Evolutionary conservation across 208 protist species (phyloP), one percentile per base, ranked within the genome.

Genomic region (Herpetomonas tarakana): DNA sequence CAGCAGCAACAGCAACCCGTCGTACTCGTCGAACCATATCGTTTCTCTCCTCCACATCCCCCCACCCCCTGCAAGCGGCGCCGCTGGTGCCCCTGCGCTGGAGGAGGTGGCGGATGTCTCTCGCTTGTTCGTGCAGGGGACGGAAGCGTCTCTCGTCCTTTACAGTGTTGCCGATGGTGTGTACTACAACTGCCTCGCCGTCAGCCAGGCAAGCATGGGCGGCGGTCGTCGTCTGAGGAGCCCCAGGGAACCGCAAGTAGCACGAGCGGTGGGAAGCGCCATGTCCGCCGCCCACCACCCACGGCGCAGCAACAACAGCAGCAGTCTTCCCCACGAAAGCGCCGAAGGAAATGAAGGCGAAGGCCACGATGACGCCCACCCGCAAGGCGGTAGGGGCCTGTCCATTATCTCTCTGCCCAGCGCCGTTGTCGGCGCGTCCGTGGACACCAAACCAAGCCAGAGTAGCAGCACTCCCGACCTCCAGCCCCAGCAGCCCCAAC

Each of bases 31-130:
- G 7, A 26, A 16, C 0, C n/a, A 2, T 38, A 14, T 14, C 35
- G n/a, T 52, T 18, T 52, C 46, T 19, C n/a, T 52, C 24, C 24
- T 52, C 11, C 46, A 52, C 18, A 19, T 52, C 12, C 46, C 46
- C 21, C 46, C 46, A 18, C 46, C 46, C 11, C 46, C 46, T 7
- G 9, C 24, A 7, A 18, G n/a, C 24, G 22, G 7, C 46, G 22
- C 46, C 46, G 7, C n/a, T 6, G 46, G 14, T 41, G 35, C 35
- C 9, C 35, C 46, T 26, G 22, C 18, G 9, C 46, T 52, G 11
- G 18, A 19, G 9, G 46, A 52, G 46, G 7, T 52, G 46, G 22
- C 6, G 19, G n/a, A 26, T 6, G 22, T 52, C 46, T 7, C 12
- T 19, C 21, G 7, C 11, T 18, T 52, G 7, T 52, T 52, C 46